Conservation (phyloP, 495 filamentous ascomycete species). For the Daldinia caldariorum region DNA sequence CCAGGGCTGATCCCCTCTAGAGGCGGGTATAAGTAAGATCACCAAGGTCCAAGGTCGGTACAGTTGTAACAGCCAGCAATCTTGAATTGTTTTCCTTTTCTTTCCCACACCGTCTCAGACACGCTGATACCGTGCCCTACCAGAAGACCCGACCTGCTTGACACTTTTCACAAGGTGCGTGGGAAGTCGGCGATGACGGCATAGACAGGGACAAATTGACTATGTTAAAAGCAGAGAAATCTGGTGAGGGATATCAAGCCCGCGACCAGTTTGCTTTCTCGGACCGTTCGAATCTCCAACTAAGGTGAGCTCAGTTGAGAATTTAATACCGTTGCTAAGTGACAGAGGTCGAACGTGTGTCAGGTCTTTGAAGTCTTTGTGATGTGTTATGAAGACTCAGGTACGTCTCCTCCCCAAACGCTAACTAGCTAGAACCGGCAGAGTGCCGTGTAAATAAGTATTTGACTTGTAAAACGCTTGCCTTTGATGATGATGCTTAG, state of each 20-base stretch:
- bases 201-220: background rate
- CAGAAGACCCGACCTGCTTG: background rate
- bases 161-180: constrained; percentile 4
- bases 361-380: background rate
- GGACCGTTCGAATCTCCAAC: constrained; percentile 4
- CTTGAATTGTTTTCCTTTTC: constrained; percentile 1
- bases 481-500: constrained; percentile 25
- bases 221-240: background rate
- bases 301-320: constrained; percentile 11
- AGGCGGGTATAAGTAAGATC: constrained; percentile 7
- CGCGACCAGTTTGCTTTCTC: constrained; percentile 2
- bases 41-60: constrained; percentile 3
- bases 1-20: background rate
- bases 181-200: constrained; percentile 5
- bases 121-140: background rate
- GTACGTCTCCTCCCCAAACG: constrained; percentile 3
- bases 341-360: constrained; percentile 10
- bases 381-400: background rate
- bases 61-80: constrained; percentile 5
- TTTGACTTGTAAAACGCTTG: constrained; percentile 18
- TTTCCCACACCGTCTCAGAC: constrained; percentile 1
- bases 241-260: constrained; percentile 12
- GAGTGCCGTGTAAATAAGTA: constrained; percentile 12
- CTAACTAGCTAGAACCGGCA: constrained; percentile 12
- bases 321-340: constrained; percentile 27